Percentiles rank a stretch among this genome's conserved stretches.
These are phyloP conservation scores for Monosporascus sp. DNA, from an alignment of 2,329 filamentous ascomycete genomes.

Conservation along the genomic window DNA sequence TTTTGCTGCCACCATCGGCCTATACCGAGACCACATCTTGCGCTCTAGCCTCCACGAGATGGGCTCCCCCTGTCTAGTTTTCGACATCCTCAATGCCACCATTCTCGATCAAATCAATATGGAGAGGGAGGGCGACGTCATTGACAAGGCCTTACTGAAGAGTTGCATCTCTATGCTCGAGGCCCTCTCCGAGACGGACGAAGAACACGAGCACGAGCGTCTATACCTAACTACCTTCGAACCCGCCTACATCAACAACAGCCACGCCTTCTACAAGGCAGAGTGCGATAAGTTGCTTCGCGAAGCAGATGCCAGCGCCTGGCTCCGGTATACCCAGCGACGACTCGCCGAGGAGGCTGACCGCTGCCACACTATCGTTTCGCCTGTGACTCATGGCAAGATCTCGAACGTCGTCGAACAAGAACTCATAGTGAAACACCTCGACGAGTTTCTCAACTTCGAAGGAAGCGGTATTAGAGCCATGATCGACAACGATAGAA, in stretches of 20 bases:
- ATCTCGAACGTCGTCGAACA: constrained; percentile 74
- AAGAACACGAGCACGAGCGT: constrained; percentile 72
- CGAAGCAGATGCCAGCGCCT: constrained; percentile 74
- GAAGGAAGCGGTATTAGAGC: constrained; percentile 77
- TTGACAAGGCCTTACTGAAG: constrained; percentile 77
- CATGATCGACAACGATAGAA: constrained; percentile 88
- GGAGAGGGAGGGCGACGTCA: constrained; percentile 84
- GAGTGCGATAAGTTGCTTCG: constrained; percentile 73
- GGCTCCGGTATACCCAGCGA: constrained; percentile 69
- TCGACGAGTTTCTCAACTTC: constrained; percentile 77
- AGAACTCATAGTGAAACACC: constrained; percentile 70
- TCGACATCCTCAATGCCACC: constrained; percentile 72
- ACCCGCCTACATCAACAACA: constrained; percentile 66
- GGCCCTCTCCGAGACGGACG: constrained; percentile 74
- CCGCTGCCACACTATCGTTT: constrained; percentile 77
- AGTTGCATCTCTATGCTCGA: constrained; percentile 88
- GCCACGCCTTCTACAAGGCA: constrained; percentile 64
- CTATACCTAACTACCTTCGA: constrained; percentile 84
- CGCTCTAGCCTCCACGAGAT: constrained; percentile 47
- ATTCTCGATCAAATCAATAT: constrained; percentile 88
- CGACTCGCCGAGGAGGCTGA: constrained; percentile 77
- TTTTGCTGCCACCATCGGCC: constrained; percentile 75
- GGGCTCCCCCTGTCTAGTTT: constrained; percentile 49
- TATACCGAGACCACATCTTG: constrained; percentile 85
- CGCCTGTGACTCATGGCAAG: constrained; percentile 64